Base-by-base conservation (phyloP, 371 early-diverging fungal genomes). In the Basidiobolus meristosporus region DNA sequence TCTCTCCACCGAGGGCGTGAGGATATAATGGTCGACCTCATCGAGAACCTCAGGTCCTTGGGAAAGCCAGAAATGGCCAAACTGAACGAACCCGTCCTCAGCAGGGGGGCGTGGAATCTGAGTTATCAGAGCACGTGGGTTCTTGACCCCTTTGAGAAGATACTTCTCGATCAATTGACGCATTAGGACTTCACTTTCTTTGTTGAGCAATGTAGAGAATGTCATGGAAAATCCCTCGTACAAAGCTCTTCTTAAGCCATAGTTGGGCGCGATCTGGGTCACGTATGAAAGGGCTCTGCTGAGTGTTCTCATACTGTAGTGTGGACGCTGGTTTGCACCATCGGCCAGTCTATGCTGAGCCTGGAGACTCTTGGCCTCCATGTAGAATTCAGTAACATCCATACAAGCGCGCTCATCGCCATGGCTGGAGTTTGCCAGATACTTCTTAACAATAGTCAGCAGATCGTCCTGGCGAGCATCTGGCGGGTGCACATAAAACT, bases 201-300 rank as follows among this genome's bases (percentile, higher is more conserved):
- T 62, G 47, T 75, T 76, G 32, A 95, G 70, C 39, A 83, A 87
- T 11, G 98, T 96, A 42, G 80, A 58, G 57, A 98, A 96, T 0
- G 92, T 90, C 90, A 99, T 89, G 38, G 63, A 73, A 42, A 87
- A 74, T 1, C 92, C 96, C 58, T 98, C 96, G 49, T 81, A 90
- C 11, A 98, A 60, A 6, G 86, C 72, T 19, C 88, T 68, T 14
- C 77, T 57, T 20, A 87, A 43, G 6, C 84, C 83, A 53, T 82
- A 93, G 0, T 67, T 72, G 2, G 68, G 52, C 11, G 72, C 70
- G 28, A 78, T 72, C 40, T 77, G 72, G 19, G 65, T 60, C 3
- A 85, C 88, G 56, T 80, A 93, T 12, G 73, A 69, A 33, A 98
- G 59, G 0, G 90, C 83, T 42, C 99, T 69, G 1, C 91, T 70